These are phyloP conservation scores for Juncus effusus DNA, from an alignment of 176 grass and related monocot genomes.

Conservation along the genomic window DNA sequence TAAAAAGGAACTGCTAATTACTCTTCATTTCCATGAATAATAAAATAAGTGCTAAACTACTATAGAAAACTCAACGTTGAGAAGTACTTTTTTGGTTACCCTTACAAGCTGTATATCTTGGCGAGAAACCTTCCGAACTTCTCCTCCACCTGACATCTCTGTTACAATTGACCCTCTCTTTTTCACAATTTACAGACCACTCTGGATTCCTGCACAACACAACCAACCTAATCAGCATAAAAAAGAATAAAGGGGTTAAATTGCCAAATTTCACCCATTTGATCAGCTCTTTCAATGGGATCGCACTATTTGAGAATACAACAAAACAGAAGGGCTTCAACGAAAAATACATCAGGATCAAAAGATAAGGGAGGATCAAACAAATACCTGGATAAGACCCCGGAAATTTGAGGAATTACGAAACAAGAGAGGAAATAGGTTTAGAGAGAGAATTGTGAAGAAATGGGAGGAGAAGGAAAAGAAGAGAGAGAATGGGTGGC, in stretches of 20 bases:
- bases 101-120: conserved; percentile 97
- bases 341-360: conserved; percentile 6
- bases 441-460: conserved; percentile 16
- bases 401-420: conserved; percentile 1
- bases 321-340: background rate
- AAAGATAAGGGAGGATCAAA: conserved; percentile 3
- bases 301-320: background rate
- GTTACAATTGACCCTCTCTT: background rate
- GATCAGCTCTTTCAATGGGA: background rate
- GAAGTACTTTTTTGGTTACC: background rate
- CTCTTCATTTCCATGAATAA: too few species aligned
- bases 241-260: background rate
- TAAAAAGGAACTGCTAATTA: background rate
- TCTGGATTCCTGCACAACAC: conserved; percentile 18
- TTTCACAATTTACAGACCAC: conserved; percentile 8
- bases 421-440: conserved; percentile 23
- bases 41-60: background rate
- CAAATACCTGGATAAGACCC: conserved; percentile 8
- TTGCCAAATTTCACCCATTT: background rate
- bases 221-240: conserved; percentile 1
- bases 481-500: conserved; percentile 29
- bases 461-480: background rate
- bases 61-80: background rate
- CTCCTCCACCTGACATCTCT: conserved; percentile 54
- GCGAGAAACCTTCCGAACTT: conserved; percentile 78